Evolutionary conservation across 1,284 basidiomycete species (phyloP).

Genomic region (Puccinia coronata): DNA sequence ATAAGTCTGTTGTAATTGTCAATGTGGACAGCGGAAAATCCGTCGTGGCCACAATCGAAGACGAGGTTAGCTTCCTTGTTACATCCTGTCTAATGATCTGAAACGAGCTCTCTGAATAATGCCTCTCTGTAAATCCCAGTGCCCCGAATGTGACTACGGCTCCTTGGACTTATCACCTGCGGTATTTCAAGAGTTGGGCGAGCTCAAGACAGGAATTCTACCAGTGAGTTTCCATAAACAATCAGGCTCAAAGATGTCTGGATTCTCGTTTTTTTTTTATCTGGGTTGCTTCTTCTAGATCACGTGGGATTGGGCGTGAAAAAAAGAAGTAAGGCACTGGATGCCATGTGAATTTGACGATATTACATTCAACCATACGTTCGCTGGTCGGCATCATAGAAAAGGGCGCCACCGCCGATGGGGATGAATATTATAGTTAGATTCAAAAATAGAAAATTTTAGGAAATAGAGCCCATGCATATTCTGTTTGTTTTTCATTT

Average conservation of each 20-base stretch:
- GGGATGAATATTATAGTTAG: background rate
- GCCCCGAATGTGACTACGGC: constrained; percentile 32
- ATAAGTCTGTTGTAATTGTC: constrained; percentile 31
- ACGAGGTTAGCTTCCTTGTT: constrained; percentile 9
- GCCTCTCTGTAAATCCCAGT: background rate
- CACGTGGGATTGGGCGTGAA: constrained; percentile 9
- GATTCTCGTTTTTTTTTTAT: background rate
- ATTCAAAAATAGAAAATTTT: background rate
- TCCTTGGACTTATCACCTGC: constrained; percentile 37
- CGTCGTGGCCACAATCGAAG: constrained; percentile 23
- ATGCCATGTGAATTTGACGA: background rate
- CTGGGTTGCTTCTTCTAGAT: background rate
- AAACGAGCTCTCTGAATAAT: background rate
- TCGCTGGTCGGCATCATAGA: background rate
- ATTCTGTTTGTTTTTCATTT: background rate
- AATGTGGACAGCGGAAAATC: constrained; percentile 22
- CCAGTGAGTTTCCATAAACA: constrained; percentile 17
- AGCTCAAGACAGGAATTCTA: constrained; percentile 22
- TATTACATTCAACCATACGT: background rate
- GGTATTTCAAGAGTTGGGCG: constrained; percentile 34
- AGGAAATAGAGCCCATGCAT: background rate
- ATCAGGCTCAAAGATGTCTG: background rate
- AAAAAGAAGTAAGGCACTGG: constrained; percentile 5
- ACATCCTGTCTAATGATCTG: background rate
- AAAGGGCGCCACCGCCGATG: background rate